These are phyloP conservation scores for Penicillium canescens DNA, from an alignment of 495 filamentous ascomycete species.

Conservation along the genomic window DNA sequence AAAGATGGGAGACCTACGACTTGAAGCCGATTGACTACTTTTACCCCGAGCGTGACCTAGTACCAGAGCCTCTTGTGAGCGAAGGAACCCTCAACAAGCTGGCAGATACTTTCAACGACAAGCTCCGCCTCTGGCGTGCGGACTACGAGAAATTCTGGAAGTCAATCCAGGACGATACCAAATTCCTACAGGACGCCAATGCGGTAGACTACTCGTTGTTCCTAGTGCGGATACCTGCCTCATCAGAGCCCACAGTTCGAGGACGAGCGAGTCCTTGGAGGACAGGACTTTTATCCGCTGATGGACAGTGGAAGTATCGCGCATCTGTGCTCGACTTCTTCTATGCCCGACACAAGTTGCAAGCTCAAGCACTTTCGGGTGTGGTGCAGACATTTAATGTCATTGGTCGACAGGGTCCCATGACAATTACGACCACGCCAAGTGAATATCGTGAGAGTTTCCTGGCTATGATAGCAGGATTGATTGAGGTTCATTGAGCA, in stretches of 20 bases:
- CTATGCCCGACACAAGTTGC: slow-evolving; percentile 67
- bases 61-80: slow-evolving; percentile 57
- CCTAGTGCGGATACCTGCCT: slow-evolving; percentile 55
- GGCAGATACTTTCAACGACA: slow-evolving; percentile 64
- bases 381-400: slow-evolving; percentile 62
- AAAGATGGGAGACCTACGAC: slow-evolving; percentile 67
- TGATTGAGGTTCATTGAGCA: slow-evolving; percentile 50
- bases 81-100: slow-evolving; percentile 59
- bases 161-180: slow-evolving; percentile 56
- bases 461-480: slow-evolving; percentile 56
- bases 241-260: slow-evolving; percentile 24
- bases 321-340: slow-evolving; percentile 68
- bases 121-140: slow-evolving; percentile 51
- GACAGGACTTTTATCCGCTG: slow-evolving; percentile 54
- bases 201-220: slow-evolving; percentile 72
- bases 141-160: slow-evolving; percentile 52
- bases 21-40: slow-evolving; percentile 72
- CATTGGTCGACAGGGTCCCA: slow-evolving; percentile 56
- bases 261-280: slow-evolving; percentile 51
- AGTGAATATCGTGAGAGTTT: slow-evolving; percentile 67
- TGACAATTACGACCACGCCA: slow-evolving; percentile 69
- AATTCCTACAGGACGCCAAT: slow-evolving; percentile 57
- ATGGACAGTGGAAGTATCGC: slow-evolving; percentile 64
- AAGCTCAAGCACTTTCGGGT: slow-evolving; percentile 60
- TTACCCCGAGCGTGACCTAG: slow-evolving; percentile 68